A percentile compares a stretch with the other conserved stretches of the same genome.
These are phyloP conservation scores for Fraxinus platypoda DNA, from an alignment of 305 asterid species.

Conservation along the genomic window DNA sequence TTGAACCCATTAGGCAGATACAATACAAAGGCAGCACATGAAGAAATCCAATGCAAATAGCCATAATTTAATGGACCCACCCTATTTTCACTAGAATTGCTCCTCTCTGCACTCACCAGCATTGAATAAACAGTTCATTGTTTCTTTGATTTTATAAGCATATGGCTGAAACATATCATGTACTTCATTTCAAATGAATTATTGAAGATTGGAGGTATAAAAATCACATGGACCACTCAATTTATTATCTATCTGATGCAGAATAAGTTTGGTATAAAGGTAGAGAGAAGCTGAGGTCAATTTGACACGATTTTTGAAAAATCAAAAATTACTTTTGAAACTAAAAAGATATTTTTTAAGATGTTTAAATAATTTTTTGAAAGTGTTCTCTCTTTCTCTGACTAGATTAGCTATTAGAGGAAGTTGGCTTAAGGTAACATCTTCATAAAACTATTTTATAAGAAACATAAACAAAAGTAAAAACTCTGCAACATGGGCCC, in stretches of 20 bases:
- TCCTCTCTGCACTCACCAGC: neutral
- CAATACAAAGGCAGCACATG: neutral
- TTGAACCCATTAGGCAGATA: neutral
- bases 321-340: neutral
- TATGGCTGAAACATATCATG: neutral
- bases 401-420: too few relatives aligned
- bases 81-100: neutral
- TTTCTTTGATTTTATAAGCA: neutral
- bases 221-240: neutral
- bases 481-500: too few relatives aligned
- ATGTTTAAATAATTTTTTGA: too few relatives aligned
- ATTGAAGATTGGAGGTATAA: neutral
- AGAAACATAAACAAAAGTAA: too few relatives aligned
- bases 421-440: too few relatives aligned
- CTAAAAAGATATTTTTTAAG: too few relatives aligned
- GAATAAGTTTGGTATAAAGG: neutral
- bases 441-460: too few relatives aligned
- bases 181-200: neutral
- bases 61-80: neutral
- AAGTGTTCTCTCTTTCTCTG: too few relatives aligned
- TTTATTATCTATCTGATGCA: neutral
- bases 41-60: neutral
- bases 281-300: neutral
- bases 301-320: neutral
- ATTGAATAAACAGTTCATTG: neutral